Evolutionary conservation across 2,329 filamentous ascomycete species (phyloP), one percentile per base, ranked within the genome.

Genomic region (Apiospora sp.): DNA sequence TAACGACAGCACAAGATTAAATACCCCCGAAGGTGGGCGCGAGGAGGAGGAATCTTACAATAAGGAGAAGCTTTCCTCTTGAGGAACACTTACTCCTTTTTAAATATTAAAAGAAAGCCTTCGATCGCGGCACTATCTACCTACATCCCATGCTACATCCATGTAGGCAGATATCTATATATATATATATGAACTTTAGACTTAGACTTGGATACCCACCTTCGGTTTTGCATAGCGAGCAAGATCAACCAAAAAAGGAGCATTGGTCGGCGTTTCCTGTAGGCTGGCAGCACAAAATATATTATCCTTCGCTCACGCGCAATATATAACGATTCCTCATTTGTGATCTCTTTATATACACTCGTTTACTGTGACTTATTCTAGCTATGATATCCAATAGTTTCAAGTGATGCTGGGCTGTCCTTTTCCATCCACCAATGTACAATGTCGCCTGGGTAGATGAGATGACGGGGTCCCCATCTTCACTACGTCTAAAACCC

Each of bases 401-500:
- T 2, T 61, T 10, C 27, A 4, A 61, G 19, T 10, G 8, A 61
- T 22, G 30, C 16, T 22, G 2, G 3, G 19, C n/a, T 7, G 7
- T 19, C 44, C 8, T 22, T 19, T 58, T 22, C 14, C 51, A 34
- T 34, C 7, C 27, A 19, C 8, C 30, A 16, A 2, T 19, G 27
- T 58, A 19, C 14, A 58, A 58, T 6, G 27, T 34, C 27, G 51
- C n/a, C n/a, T 51, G 16, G 22, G 19, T 48, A 7, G 13, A 51
- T 27, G n/a, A 27, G 24, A 51, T 0, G 19, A 30, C 14, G 3
- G 30, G 5, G 3, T 19, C 24, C 24, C 4, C 13, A 22, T 24
- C 54, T 10, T 13, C 22, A 27, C 10, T 14, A 13, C 24, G 3
- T 8, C 37, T 24, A 22, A 14, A 22, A 7, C 44, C 90, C 24